These are phyloP conservation scores for Roridomyces roridus DNA, from an alignment of 768 basidiomycete genomes.

Conservation along the genomic window DNA sequence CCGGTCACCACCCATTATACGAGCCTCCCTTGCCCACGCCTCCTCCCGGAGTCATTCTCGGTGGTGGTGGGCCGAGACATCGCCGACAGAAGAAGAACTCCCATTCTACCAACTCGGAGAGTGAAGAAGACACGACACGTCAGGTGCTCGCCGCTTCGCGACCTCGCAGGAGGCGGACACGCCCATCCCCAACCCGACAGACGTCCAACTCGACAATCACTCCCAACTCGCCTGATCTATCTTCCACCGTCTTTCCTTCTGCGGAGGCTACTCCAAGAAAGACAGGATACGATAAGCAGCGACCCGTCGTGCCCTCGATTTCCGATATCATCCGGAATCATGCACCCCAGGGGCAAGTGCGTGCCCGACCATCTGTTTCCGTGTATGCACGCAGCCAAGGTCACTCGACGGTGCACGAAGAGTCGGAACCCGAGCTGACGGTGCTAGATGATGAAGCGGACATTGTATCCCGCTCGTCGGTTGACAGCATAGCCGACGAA, in stretches of 20 bases:
- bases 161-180: conserved; percentile 38
- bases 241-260: conserved; percentile 24
- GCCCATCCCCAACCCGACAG: conserved; percentile 26
- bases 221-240: not conserved
- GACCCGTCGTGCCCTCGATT: conserved; percentile 76
- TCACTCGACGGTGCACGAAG: conserved; percentile 55
- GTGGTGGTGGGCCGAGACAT: conserved; percentile 59
- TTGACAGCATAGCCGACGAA: conserved; percentile 89
- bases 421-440: conserved; percentile 57
- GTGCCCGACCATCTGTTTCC: conserved; percentile 55
- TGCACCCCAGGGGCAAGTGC: conserved; percentile 64
- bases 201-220: conserved; percentile 28
- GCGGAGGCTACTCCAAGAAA: conserved; percentile 23
- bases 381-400: conserved; percentile 54
- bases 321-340: conserved; percentile 87
- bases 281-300: conserved; percentile 39
- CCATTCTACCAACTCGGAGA: conserved; percentile 56
- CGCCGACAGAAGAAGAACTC: conserved; percentile 38
- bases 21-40: conserved; percentile 86
- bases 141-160: conserved; percentile 35
- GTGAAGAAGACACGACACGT: conserved; percentile 49
- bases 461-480: conserved; percentile 78
- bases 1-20: conserved; percentile 75
- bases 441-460: conserved; percentile 66
- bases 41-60: conserved; percentile 79